Base-by-base conservation (phyloP, 2,329 filamentous ascomycete genomes). In the Neonectria coccinea region DNA sequence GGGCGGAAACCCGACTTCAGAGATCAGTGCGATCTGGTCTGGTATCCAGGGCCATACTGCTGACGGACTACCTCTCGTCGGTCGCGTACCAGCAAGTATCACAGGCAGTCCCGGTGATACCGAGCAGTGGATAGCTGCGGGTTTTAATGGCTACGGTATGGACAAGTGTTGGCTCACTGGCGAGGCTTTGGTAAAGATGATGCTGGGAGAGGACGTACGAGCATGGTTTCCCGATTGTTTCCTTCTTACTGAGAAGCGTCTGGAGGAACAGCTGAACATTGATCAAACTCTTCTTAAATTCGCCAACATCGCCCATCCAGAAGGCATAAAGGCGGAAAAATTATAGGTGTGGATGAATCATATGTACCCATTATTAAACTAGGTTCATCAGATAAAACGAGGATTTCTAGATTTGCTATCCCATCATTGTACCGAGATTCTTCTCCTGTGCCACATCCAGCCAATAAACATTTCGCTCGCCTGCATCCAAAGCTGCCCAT, bases 61-160 rank as follows among this genome's bases (percentile, higher is more conserved):
- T 0, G 85, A 87, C 65, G 65, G 70, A 10, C 69, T 83, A 2
- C 84, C 85, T 1, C 77, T 85, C 14, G 83, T 86, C 1, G 85
- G 84, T 0, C 72, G 71, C 12, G 70, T 86, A 4, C 66, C 82
- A 0, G 78, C 74, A 0, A 72, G 36, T 5, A 39, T 73, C 2
- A 75, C 71, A 0, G 56, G 60, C 4, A 44, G 70, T 10, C 52
- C 33, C 5, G 67, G 51, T 0, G 67, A 61, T 2, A 68, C 73
- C 0, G 78, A 79, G 7, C 83, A 86, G 67, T 86, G 83, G 83
- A 79, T 85, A 11, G 76, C 81, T 4, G 83, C 81, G 0, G 84
- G 82, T 0, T 86, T 81, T 65, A 79, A 75, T 45, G 83, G 83
- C 6, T 82, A 84, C 20, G 84, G 84, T 3, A 85, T 86, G 83